These are phyloP conservation scores for Austroboletus novae-zelandiae DNA, from an alignment of 1,284 basidiomycete genomes.

Conservation along the genomic window DNA sequence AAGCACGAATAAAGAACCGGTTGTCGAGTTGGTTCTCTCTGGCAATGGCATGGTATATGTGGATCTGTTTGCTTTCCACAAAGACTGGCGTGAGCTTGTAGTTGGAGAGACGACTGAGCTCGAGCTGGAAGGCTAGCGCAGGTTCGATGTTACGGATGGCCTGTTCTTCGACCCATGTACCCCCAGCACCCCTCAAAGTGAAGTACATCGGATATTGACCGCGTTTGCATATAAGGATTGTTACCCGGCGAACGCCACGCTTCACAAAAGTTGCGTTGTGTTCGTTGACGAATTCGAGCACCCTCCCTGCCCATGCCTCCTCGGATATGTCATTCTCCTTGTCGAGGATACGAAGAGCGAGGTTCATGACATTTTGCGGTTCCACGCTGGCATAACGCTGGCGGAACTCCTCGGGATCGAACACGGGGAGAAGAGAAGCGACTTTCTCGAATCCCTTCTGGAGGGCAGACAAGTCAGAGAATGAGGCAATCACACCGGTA, in stretches of 20 bases:
- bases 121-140: slow-evolving; percentile 96
- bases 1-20: slow-evolving; percentile 96
- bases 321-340: slow-evolving; percentile 77
- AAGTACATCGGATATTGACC: slow-evolving; percentile 95
- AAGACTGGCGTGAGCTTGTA: slow-evolving; percentile 95
- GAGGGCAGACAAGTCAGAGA: slow-evolving; percentile 74
- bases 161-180: slow-evolving; percentile 89
- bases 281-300: slow-evolving; percentile 75
- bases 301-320: slow-evolving; percentile 73
- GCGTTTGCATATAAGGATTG: slow-evolving; percentile 88
- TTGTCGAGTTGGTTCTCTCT: slow-evolving; percentile 95
- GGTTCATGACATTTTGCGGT: slow-evolving; percentile 90
- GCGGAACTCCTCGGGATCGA: slow-evolving; percentile 68
- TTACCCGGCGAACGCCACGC: slow-evolving; percentile 89
- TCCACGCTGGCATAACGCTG: slow-evolving; percentile 74
- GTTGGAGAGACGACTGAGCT: slow-evolving; percentile 93
- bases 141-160: slow-evolving; percentile 99
- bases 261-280: slow-evolving; percentile 60
- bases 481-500: slow-evolving; percentile 87
- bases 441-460: slow-evolving; percentile 74
- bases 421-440: slow-evolving; percentile 64
- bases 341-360: slow-evolving; percentile 85
- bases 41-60: slow-evolving; percentile 95
- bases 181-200: slow-evolving; percentile 80
- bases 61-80: slow-evolving; percentile 93